phyloP scores from a whole-genome alignment of 75 land plant species.

The Cryptomeria japonica region DNA sequence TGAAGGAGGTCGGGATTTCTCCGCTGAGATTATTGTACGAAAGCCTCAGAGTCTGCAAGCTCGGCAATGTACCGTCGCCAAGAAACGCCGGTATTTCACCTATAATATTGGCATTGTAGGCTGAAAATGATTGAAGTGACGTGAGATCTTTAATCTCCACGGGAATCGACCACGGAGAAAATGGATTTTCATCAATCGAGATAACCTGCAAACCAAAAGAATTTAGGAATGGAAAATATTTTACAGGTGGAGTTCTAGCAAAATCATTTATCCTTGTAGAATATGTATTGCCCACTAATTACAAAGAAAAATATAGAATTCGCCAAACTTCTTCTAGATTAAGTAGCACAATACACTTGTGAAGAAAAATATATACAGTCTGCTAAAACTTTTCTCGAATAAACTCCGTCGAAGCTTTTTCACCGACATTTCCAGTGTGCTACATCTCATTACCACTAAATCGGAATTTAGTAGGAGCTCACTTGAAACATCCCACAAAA shows the following conservation, averaged over 20 bases:
- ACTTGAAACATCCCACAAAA: neutral
- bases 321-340: neutral
- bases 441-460: neutral
- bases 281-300: no score
- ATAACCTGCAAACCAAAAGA: neutral
- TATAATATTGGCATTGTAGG: conserved; percentile 41
- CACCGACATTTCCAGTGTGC: neutral
- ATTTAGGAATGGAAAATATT: neutral
- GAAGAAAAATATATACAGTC: no score
- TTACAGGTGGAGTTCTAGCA: neutral
- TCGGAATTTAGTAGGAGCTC: neutral
- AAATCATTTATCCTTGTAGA: no score
- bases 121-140: conserved; percentile 52
- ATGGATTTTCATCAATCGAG: neutral
- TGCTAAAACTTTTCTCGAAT: no score
- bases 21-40: conserved; percentile 67
- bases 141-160: conserved; percentile 23
- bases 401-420: no score
- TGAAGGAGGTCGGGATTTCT: conserved; percentile 52
- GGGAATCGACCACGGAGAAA: conserved; percentile 63
- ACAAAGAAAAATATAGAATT: no score
- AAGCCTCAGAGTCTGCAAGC: conserved; percentile 41
- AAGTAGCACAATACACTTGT: neutral
- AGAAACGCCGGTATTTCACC: conserved; percentile 72
- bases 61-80: conserved; percentile 32